Evolutionary conservation across 495 filamentous ascomycete genomes (phyloP).

Genomic region (Podospora appendiculata): DNA sequence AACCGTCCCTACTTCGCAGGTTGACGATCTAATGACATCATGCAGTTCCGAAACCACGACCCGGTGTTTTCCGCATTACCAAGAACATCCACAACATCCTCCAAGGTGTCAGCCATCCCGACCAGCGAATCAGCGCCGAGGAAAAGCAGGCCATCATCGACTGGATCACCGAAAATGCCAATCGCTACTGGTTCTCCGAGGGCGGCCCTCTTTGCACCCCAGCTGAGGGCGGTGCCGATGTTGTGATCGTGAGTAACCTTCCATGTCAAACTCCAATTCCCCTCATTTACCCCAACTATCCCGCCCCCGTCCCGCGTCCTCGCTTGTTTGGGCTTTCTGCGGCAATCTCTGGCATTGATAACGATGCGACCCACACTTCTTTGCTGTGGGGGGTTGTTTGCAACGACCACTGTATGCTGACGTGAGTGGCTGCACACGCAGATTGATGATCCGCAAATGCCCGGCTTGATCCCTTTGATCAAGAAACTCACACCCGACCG

Average conservation of each 20-base stretch:
- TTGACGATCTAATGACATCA: slow-evolving; percentile 4
- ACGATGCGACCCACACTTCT: not conserved
- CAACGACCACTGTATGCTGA: slow-evolving; percentile 9
- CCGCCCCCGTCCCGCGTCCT: not conserved
- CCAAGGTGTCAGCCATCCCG: slow-evolving; percentile 65
- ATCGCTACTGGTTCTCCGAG: slow-evolving; percentile 64
- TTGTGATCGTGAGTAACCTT: slow-evolving; percentile 53
- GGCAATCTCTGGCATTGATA: slow-evolving; percentile 6
- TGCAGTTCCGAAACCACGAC: slow-evolving; percentile 71
- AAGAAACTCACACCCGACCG: slow-evolving; percentile 63
- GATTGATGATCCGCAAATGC: slow-evolving; percentile 88
- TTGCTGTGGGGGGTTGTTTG: not conserved
- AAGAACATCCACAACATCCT: slow-evolving; percentile 93
- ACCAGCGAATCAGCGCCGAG: slow-evolving; percentile 51
- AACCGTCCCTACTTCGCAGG: slow-evolving; percentile 20
- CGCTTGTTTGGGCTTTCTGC: not conserved
- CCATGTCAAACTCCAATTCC: not conserved
- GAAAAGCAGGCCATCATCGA: slow-evolving; percentile 54
- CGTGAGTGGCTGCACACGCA: slow-evolving; percentile 5
- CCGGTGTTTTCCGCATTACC: slow-evolving; percentile 78
- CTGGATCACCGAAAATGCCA: slow-evolving; percentile 74
- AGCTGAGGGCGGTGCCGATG: slow-evolving; percentile 67
- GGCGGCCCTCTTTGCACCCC: slow-evolving; percentile 62
- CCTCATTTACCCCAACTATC: slow-evolving; percentile 3
- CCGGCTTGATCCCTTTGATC: slow-evolving; percentile 68